Percentiles rank a stretch among this genome's conserved stretches.
phyloP scores from a whole-genome alignment of 2,329 filamentous ascomycete species.

The Hypocreales sp. region DNA sequence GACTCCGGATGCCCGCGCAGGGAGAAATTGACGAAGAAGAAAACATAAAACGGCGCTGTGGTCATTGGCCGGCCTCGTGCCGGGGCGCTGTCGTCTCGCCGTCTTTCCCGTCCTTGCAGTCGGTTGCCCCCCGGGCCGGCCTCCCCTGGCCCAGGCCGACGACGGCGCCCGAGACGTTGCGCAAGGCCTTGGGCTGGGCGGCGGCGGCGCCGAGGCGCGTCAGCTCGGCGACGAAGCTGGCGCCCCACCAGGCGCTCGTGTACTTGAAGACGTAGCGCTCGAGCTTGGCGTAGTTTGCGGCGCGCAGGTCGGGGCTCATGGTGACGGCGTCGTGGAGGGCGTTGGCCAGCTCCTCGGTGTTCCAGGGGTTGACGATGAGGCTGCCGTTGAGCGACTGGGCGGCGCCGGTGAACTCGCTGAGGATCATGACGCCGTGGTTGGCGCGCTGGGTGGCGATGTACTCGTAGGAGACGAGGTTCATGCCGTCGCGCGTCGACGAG shows the following conservation, averaged over 20 bases:
- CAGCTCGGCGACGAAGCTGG: constrained; percentile 81
- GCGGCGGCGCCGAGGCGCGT: constrained; percentile 30
- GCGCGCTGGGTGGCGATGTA: constrained; percentile 91
- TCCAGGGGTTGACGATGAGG: constrained; percentile 96
- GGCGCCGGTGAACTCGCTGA: constrained; percentile 92
- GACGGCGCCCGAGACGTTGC: constrained; percentile 24
- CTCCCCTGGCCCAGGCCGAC: constrained; percentile 14
- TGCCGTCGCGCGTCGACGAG: constrained; percentile 90
- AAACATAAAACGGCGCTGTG: too few relatives aligned
- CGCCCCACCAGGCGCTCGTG: constrained; percentile 93
- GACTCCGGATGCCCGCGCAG: too few relatives aligned
- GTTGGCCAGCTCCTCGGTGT: constrained; percentile 86
- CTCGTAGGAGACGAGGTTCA: constrained; percentile 97
- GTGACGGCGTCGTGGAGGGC: constrained; percentile 94
- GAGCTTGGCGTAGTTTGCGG: constrained; percentile 77
- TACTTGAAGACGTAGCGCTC: constrained; percentile 96
- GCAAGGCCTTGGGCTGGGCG: constrained; percentile 21
- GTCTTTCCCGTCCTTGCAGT: constrained; percentile 1
- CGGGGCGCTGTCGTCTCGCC: too few relatives aligned
- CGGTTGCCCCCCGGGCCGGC: constrained; percentile 8
- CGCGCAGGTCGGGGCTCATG: constrained; percentile 80
- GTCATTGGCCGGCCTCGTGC: too few relatives aligned
- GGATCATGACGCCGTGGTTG: constrained; percentile 82
- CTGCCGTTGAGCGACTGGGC: constrained; percentile 89
- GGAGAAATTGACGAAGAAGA: too few relatives aligned